These are phyloP conservation scores for Pichia inconspicua DNA, from an alignment of 1,139 yeast genomes.

Conservation along the genomic window DNA sequence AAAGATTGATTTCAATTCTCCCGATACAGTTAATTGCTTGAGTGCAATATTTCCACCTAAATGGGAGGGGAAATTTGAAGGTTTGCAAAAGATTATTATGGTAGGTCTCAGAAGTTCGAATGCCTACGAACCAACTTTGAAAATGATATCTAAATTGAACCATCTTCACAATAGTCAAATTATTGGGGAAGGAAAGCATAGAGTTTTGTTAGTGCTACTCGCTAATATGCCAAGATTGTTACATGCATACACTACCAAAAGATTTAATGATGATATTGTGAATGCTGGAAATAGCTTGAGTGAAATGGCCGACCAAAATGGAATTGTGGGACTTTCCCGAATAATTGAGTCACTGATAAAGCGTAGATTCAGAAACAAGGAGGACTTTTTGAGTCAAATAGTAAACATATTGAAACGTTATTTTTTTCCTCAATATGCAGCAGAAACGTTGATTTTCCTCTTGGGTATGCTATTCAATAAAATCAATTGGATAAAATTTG, in stretches of 20 bases:
- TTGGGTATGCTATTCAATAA: conserved; percentile 75
- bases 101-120: conserved; percentile 77
- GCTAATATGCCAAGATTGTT: conserved; percentile 79
- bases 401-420: conserved; percentile 57
- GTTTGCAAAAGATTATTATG: conserved; percentile 70
- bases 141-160: conserved; percentile 66
- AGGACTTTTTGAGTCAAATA: conserved; percentile 79
- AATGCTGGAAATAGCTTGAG: conserved; percentile 55
- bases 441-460: conserved; percentile 65
- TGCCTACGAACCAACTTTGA: conserved; percentile 72
- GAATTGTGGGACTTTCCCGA: conserved; percentile 57
- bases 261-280: conserved; percentile 43
- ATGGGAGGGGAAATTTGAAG: conserved; percentile 94
- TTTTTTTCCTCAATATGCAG: conserved; percentile 71
- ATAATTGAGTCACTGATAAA: conserved; percentile 72
- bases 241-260: conserved; percentile 61
- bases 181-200: conserved; percentile 62
- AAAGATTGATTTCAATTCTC: conserved; percentile 79
- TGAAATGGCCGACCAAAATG: conserved; percentile 50
- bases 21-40: conserved; percentile 76
- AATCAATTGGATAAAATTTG: conserved; percentile 68
- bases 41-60: conserved; percentile 85
- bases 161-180: conserved; percentile 64
- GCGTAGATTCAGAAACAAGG: conserved; percentile 75
- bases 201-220: conserved; percentile 64